Conservation (phyloP, 352 stramenopile genomes). For the Pythium sukuiense region DNA sequence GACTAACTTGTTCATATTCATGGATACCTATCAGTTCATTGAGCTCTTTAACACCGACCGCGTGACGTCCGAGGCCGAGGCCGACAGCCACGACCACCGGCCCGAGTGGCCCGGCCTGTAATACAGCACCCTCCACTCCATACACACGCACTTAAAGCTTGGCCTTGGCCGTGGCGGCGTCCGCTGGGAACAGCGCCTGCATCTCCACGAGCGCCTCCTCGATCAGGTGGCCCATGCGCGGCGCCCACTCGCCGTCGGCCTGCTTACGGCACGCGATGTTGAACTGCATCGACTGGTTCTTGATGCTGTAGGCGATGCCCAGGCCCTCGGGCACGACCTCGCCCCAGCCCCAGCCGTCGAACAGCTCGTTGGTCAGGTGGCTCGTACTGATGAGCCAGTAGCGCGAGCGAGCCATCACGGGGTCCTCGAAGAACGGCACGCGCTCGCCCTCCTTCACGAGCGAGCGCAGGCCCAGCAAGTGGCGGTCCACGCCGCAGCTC, state of each 20-base stretch:
- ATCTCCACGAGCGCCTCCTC: slow-evolving; percentile 81
- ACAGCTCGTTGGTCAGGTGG: slow-evolving; percentile 79
- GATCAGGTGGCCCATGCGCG: slow-evolving; percentile 69
- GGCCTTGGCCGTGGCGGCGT: slow-evolving; percentile 22
- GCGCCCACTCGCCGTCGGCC: slow-evolving; percentile 39
- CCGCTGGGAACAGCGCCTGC: slow-evolving; percentile 57
- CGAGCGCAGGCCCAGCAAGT: slow-evolving; percentile 91
- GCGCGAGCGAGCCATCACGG: slow-evolving; percentile 57
- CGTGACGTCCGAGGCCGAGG: slow-evolving; percentile 48
- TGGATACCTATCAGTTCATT: slow-evolving; percentile 55
- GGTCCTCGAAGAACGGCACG: slow-evolving; percentile 73
- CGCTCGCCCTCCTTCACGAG: slow-evolving; percentile 48
- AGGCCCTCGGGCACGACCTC: slow-evolving; percentile 79
- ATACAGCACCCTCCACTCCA: not conserved
- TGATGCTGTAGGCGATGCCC: slow-evolving; percentile 83
- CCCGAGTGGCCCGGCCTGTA: slow-evolving; percentile 66
- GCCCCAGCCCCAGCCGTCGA: slow-evolving; percentile 84
- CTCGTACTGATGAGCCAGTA: slow-evolving; percentile 84
- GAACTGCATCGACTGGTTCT: slow-evolving; percentile 77
- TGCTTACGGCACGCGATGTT: slow-evolving; percentile 74
- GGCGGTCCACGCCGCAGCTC: slow-evolving; percentile 86
- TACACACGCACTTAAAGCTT: slow-evolving; percentile 34
- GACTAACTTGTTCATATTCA: not conserved
- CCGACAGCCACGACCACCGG: slow-evolving; percentile 38
- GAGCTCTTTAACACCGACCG: slow-evolving; percentile 83